Base-by-base conservation (phyloP, 495 filamentous ascomycete genomes). In the Oleoguttula mirabilis region DNA sequence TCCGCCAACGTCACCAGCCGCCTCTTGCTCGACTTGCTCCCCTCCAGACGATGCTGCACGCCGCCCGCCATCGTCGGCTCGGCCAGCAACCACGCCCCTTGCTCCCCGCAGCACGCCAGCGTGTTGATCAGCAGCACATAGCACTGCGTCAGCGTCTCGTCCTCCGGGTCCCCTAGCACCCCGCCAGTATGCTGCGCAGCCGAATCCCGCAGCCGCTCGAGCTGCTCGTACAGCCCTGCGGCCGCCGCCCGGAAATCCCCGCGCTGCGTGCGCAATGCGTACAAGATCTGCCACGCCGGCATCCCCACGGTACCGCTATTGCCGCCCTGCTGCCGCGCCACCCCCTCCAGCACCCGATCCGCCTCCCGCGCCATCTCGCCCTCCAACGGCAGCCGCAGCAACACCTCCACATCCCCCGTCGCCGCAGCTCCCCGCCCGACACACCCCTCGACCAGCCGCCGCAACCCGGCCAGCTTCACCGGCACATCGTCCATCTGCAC, bases 181-280 rank as follows among this genome's bases (percentile, higher is more conserved):
- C n/a, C n/a, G n/a, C n/a, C 46, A 65, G 75, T 45, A 76, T 70
- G n/a, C 66, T 67, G 12, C 73, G 69, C 39, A 72, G 68, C 8
- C 57, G 50, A 47, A 41, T 45, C 57, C 60, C 48, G 70, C 51
- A 83, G 66, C 14, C 69, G 68, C 36, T 76, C 69, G 28, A 87
- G 69, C 8, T 79, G 68, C 48, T 81, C 75, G 25, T 82, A 66
- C 19, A 92, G 70, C 32, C 86, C 72, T 32, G 79, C 73, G 0
- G 90, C 87, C 2, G 84, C 90, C 36, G 88, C 90, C 27, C 88
- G 83, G 63, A 83, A 90, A 58, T 98, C 84, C 41, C 75, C 71
- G 37, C 78, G 80, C 48, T 75, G 73, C 42, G 94, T 77, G 39
- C 92, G 77, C 72, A 84, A 96, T 16, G 87, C 76, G 51, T 93